phyloP scores from a whole-genome alignment of 225 moss, liverwort and hornwort genomes.

The Physcomitrellopsis africana region DNA sequence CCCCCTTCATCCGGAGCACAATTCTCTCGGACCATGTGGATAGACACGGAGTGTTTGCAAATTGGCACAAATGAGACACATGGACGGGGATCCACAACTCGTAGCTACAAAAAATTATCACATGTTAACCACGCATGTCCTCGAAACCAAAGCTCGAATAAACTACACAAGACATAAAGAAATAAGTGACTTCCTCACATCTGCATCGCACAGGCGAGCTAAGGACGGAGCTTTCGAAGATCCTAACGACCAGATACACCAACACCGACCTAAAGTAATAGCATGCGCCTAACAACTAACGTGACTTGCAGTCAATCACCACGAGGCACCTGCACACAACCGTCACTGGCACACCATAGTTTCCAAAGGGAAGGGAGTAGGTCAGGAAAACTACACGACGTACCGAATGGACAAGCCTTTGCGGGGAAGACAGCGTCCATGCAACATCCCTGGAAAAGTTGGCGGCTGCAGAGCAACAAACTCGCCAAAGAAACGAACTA shows the following conservation, averaged over 20 bases:
- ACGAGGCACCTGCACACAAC: background rate
- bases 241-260: background rate
- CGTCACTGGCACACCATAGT: slow-evolving; percentile 13
- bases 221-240: background rate
- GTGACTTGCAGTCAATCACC: background rate
- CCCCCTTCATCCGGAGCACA: background rate
- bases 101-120: background rate
- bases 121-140: background rate
- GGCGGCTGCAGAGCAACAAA: background rate
- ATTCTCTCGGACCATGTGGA: background rate
- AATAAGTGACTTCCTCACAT: background rate
- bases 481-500: no score
- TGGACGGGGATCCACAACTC: slow-evolving; percentile 1
- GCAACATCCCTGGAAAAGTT: slow-evolving; percentile 12
- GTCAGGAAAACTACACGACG: slow-evolving; percentile 7
- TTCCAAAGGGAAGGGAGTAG: slow-evolving; percentile 15
- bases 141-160: background rate
- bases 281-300: background rate
- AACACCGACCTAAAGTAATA: slow-evolving; percentile 23
- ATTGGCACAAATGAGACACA: background rate
- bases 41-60: background rate
- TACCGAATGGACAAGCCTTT: slow-evolving; percentile 23
- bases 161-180: background rate
- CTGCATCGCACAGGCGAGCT: slow-evolving; percentile 5
- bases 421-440: background rate